phyloP scores from a whole-genome alignment of 495 filamentous ascomycete genomes.

The Stereocaulon alpinum region DNA sequence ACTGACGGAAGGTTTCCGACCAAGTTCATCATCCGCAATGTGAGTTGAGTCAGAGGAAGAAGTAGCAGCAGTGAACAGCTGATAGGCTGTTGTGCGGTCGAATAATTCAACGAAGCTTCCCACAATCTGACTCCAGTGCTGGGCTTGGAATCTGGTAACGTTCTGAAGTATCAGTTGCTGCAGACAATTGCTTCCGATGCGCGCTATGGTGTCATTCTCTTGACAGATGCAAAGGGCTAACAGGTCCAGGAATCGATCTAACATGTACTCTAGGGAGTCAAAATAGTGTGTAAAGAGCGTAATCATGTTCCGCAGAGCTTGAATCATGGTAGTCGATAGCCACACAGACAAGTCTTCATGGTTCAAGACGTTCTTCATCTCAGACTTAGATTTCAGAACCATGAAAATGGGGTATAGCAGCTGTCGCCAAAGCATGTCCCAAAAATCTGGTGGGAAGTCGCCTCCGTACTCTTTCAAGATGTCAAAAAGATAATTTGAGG shows the following conservation, averaged over 20 bases:
- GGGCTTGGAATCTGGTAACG: conserved; percentile 73
- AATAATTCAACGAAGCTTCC: conserved; percentile 93
- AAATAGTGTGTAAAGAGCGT: conserved; percentile 98
- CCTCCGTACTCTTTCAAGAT: conserved; percentile 81
- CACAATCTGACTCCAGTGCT: conserved; percentile 91
- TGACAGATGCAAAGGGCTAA: conserved; percentile 94
- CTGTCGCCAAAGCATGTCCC: conserved; percentile 97
- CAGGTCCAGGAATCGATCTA: conserved; percentile 87
- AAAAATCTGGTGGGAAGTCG: conserved; percentile 87
- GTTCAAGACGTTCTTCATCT: conserved; percentile 86
- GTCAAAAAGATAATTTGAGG: conserved; percentile 92
- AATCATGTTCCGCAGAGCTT: conserved; percentile 96
- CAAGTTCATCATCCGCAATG: conserved; percentile 19
- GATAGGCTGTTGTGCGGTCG: conserved; percentile 83
- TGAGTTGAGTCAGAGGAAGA: conserved; percentile 34
- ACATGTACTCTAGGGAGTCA: conserved; percentile 88
- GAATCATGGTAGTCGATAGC: conserved; percentile 99
- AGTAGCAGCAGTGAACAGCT: conserved; percentile 80
- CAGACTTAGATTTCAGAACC: conserved; percentile 87
- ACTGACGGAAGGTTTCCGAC: conserved; percentile 12
- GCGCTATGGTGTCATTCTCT: conserved; percentile 95
- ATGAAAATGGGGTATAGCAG: conserved; percentile 97
- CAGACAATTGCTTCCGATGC: conserved; percentile 95
- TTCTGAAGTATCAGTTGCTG: conserved; percentile 95
- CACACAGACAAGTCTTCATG: conserved; percentile 97